Conservation (phyloP, 148 eudicot species). For the Polygonum aviculare region DNA sequence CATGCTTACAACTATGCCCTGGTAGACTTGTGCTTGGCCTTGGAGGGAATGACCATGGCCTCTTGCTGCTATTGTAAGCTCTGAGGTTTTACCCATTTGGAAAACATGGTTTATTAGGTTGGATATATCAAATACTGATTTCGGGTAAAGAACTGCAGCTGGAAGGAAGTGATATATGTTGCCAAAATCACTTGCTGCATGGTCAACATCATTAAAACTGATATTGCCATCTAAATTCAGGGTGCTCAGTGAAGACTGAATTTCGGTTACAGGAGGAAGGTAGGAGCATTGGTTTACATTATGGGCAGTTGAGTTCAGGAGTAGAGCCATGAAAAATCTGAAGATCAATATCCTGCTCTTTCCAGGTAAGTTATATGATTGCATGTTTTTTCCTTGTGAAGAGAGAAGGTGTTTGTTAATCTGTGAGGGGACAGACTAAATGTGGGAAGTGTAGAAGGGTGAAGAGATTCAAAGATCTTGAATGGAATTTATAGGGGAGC, state of each 20-base stretch:
- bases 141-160: slow-evolving; percentile 57
- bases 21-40: slow-evolving; percentile 71
- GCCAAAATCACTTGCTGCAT: slow-evolving; percentile 77
- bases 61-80: slow-evolving; percentile 67
- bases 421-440: too few relatives aligned
- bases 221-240: slow-evolving; percentile 49
- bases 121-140: slow-evolving; percentile 73
- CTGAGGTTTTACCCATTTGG: slow-evolving; percentile 47
- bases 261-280: slow-evolving; percentile 35
- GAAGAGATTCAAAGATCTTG: neutral
- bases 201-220: slow-evolving; percentile 30
- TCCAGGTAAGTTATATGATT: slow-evolving; percentile 13
- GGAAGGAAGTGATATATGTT: slow-evolving; percentile 59
- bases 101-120: slow-evolving; percentile 41
- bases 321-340: slow-evolving; percentile 29
- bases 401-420: neutral
- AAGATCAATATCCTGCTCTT: slow-evolving; percentile 21
- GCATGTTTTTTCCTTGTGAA: neutral
- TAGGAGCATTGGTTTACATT: slow-evolving; percentile 39
- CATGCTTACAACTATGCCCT: slow-evolving; percentile 74
- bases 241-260: slow-evolving; percentile 21
- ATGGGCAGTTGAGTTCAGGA: slow-evolving; percentile 33
- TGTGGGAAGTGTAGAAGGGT: neutral
- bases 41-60: slow-evolving; percentile 92
- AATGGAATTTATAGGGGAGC: neutral